Evolutionary conservation across 1,284 basidiomycete species (phyloP).

Genomic region (Austropuccinia psidii): DNA sequence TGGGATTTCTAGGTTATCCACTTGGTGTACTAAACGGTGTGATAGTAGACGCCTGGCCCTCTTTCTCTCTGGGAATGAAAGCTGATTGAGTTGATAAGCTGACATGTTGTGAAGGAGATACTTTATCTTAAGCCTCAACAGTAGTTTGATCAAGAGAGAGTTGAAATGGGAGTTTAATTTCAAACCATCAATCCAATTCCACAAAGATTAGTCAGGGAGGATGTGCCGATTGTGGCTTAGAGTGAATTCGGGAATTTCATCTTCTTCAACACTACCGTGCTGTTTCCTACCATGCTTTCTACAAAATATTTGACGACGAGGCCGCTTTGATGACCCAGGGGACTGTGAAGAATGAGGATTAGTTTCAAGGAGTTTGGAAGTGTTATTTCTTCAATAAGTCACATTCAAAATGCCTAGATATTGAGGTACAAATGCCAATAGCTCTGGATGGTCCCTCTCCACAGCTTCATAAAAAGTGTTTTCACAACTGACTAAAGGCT

Average conservation of each 20-base stretch:
- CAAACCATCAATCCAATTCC: slow-evolving; percentile 43
- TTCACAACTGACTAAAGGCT: slow-evolving; percentile 97
- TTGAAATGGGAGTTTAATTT: not conserved
- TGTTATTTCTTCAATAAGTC: slow-evolving; percentile 60
- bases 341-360: too few relatives aligned
- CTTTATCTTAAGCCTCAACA: slow-evolving; percentile 13
- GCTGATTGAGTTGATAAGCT: too few relatives aligned
- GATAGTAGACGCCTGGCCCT: too few relatives aligned
- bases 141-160: not conserved
- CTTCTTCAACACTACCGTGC: slow-evolving; percentile 1
- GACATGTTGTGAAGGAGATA: not conserved
- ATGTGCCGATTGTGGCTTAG: slow-evolving; percentile 91
- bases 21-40: slow-evolving; percentile 38
- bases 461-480: slow-evolving; percentile 97
- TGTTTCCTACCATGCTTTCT: not conserved
- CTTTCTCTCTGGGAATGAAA: too few relatives aligned
- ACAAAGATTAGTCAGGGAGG: slow-evolving; percentile 76
- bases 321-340: too few relatives aligned
- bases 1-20: too few relatives aligned
- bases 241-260: slow-evolving; percentile 60
- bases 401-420: slow-evolving; percentile 99
- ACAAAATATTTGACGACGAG: slow-evolving; percentile 43
- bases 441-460: slow-evolving; percentile 81
- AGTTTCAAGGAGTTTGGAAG: slow-evolving; percentile 37
- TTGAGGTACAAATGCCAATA: slow-evolving; percentile 85